Percentiles rank a stretch among this genome's conserved stretches.
These are phyloP conservation scores for Alternaria triticina DNA, from an alignment of 2,329 filamentous ascomycete genomes.

Conservation along the genomic window DNA sequence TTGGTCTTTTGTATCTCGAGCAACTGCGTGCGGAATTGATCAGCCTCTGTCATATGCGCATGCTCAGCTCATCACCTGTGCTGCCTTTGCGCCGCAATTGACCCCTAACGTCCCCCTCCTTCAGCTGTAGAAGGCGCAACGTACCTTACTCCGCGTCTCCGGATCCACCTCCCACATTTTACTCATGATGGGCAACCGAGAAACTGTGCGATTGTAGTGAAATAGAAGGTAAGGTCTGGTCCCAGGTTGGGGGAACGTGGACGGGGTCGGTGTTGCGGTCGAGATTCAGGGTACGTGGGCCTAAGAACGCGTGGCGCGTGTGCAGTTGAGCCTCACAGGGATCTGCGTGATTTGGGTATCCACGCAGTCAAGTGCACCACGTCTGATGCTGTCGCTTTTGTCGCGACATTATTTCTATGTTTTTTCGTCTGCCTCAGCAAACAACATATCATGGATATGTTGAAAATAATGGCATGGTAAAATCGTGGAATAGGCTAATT, in stretches of 20 bases:
- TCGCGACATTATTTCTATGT: background rate
- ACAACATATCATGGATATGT: background rate
- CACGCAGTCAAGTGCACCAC: background rate
- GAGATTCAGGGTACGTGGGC: slow-evolving; percentile 21
- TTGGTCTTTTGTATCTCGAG: slow-evolving; percentile 89
- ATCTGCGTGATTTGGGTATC: background rate
- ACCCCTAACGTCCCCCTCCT: slow-evolving; percentile 16
- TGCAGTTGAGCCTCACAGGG: slow-evolving; percentile 20
- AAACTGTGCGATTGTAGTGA: background rate
- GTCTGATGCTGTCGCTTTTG: background rate
- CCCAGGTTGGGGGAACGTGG: background rate
- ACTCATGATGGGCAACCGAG: slow-evolving; percentile 49
- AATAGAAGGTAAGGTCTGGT: background rate
- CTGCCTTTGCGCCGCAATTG: slow-evolving; percentile 2
- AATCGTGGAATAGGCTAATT: background rate
- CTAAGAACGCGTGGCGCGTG: slow-evolving; percentile 24
- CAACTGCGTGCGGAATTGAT: slow-evolving; percentile 63
- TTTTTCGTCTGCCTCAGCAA: background rate
- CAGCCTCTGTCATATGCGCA: slow-evolving; percentile 11
- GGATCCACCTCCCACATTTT: slow-evolving; percentile 99
- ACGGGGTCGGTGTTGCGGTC: slow-evolving; percentile 14
- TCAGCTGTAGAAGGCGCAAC: slow-evolving; percentile 14
- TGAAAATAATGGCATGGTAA: background rate
- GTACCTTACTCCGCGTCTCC: slow-evolving; percentile 92
- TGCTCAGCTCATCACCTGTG: background rate